Percentiles rank a stretch among this genome's conserved stretches.
Conservation (phyloP, 1,139 yeast species). For the Yamadazyma buinensis region DNA sequence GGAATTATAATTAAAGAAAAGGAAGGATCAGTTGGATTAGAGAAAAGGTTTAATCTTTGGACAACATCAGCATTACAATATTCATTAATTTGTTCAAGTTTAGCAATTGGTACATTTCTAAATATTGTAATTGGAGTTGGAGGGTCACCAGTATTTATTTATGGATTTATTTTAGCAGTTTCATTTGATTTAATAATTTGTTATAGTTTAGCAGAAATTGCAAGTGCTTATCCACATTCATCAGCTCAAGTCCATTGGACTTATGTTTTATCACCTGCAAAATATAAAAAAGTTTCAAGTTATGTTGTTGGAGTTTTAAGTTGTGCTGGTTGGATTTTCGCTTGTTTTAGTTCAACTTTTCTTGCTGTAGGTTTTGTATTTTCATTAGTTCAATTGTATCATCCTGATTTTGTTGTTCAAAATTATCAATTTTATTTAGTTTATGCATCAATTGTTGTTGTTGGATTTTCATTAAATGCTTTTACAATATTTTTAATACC, state of each 20-base stretch:
- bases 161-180: constrained; percentile 21
- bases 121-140: constrained; percentile 25
- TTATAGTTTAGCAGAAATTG: constrained; percentile 24
- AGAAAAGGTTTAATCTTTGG: constrained; percentile 22
- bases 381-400: constrained; percentile 34
- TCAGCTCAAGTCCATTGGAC: constrained; percentile 32
- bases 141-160: constrained; percentile 23
- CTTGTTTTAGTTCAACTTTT: constrained; percentile 24
- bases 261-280: constrained; percentile 20
- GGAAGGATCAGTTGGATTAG: constrained; percentile 8
- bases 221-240: constrained; percentile 26
- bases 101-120: constrained; percentile 25
- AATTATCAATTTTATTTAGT: constrained; percentile 23
- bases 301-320: constrained; percentile 47
- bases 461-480: constrained; percentile 19
- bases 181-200: constrained; percentile 20
- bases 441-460: constrained; percentile 16
- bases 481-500: constrained; percentile 19
- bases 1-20: no score
- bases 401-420: constrained; percentile 19
- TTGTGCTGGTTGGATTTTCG: constrained; percentile 51
- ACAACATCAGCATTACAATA: constrained; percentile 21
- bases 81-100: constrained; percentile 22
- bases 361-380: constrained; percentile 44
- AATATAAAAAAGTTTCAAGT: constrained; percentile 21